These are phyloP conservation scores for Cladosporium velox DNA, from an alignment of 2,329 filamentous ascomycete species.

Conservation along the genomic window DNA sequence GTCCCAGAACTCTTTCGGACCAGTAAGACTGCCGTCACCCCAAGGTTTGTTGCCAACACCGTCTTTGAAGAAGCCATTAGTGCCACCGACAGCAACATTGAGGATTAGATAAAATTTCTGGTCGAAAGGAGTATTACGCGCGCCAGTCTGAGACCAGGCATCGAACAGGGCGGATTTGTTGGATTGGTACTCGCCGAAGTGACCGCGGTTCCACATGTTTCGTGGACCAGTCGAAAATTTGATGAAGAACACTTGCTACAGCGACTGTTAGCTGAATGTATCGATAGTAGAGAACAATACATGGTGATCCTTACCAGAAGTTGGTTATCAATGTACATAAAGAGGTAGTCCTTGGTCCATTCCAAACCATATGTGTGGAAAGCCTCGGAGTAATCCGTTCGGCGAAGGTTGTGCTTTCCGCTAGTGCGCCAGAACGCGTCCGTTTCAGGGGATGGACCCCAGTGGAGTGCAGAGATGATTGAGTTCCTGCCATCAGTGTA, in stretches of 20 bases:
- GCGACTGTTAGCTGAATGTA: not conserved
- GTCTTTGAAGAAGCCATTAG: conserved; percentile 72
- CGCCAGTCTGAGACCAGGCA: conserved; percentile 32
- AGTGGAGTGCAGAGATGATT: conserved; percentile 73
- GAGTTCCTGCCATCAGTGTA: conserved; percentile 77
- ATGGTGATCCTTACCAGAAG: conserved; percentile 50
- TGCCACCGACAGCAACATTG: conserved; percentile 35
- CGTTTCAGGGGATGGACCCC: conserved; percentile 69
- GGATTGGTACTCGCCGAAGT: conserved; percentile 29
- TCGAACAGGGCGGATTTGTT: conserved; percentile 33
- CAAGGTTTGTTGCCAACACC: conserved; percentile 70
- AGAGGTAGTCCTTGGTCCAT: conserved; percentile 82
- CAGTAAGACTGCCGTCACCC: conserved; percentile 65
- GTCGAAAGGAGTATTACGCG: conserved; percentile 35
- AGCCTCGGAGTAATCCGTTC: conserved; percentile 66
- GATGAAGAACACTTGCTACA: conserved; percentile 69
- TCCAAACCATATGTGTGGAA: conserved; percentile 78
- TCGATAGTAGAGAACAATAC: too few relatives aligned
- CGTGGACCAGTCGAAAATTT: conserved; percentile 39
- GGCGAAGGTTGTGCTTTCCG: conserved; percentile 69
- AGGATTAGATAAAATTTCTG: conserved; percentile 38
- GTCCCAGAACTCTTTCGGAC: conserved; percentile 74
- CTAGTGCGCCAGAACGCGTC: conserved; percentile 81
- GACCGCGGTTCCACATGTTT: conserved; percentile 34
- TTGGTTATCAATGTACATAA: conserved; percentile 77